Evolutionary conservation across 306 rosid genomes (phyloP).

Genomic region (Urtica urens): DNA sequence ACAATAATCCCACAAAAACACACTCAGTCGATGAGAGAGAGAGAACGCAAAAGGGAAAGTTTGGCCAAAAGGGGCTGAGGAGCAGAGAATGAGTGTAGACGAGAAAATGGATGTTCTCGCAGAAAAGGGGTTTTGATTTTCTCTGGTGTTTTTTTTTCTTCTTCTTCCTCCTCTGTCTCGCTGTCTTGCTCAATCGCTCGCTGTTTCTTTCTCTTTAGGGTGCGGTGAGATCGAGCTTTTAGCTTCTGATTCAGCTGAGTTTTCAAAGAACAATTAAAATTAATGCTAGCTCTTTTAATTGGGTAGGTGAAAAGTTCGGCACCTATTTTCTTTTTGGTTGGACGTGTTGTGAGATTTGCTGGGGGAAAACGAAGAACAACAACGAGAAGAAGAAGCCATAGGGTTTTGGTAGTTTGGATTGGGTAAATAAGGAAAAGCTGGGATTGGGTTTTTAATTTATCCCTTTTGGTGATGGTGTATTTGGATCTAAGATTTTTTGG

Average conservation of each 20-base stretch:
- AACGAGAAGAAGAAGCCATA: conserved; percentile 3
- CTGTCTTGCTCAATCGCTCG: background rate
- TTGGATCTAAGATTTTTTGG: conserved; percentile 76
- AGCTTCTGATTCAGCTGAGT: conserved; percentile 20
- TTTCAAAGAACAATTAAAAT: too few species aligned
- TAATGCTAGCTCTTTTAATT: background rate
- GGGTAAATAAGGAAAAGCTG: conserved; percentile 7
- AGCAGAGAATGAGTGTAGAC: conserved; percentile 4
- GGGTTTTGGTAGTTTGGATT: conserved; percentile 19
- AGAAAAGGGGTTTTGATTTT: conserved; percentile 26
- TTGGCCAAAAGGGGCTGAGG: conserved; percentile 18
- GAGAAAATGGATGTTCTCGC: conserved; percentile 5
- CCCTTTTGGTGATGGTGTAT: conserved; percentile 30
- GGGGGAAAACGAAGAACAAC: conserved; percentile 14
- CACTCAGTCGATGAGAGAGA: conserved; percentile 19
- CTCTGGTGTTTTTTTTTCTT: conserved; percentile 6
- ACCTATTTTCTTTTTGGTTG: background rate
- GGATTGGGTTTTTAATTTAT: conserved; percentile 3
- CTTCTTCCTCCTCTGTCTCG: too few species aligned
- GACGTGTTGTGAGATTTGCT: conserved; percentile 19
- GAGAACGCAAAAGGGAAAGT: conserved; percentile 19
- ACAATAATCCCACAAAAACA: conserved; percentile 29
- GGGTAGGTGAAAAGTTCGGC: background rate
- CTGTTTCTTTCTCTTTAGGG: background rate
- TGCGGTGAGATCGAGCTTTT: conserved; percentile 50